Evolutionary conservation across 2,329 filamentous ascomycete species (phyloP), one percentile per base, ranked within the genome.

Genomic region (Colletotrichum cereale): DNA sequence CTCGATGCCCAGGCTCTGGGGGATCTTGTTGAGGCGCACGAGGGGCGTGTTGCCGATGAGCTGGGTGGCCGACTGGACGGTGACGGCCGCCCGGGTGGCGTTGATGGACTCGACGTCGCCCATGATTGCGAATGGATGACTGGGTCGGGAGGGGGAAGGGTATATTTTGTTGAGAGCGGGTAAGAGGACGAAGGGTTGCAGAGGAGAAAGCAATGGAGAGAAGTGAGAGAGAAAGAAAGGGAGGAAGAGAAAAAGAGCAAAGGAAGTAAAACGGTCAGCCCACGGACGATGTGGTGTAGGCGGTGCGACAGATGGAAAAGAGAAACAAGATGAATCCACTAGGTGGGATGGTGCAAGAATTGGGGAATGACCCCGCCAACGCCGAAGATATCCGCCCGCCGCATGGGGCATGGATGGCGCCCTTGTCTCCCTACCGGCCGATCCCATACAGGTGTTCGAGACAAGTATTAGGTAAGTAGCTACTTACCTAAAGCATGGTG

Each of bases 41-140:
- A 99, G 90, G n/a, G 96, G 96, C 50, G 96, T 97, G 83, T 97
- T 96, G 78, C 95, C 96, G 77, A 99, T 98, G 75, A 98, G 90
- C 83, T 97, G 91, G 56, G 91, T 93, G 75, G 95, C 93, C 67
- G 90, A 91, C 78, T 90, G 78, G 60, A 85, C 85, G 42, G 83
- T 83, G 42, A 82, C 78, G 73, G 79, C 73, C 55, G 65, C 65
- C 16, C 73, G 48, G 18, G 66, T 62, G 60, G 71, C 64, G 55
- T 73, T 66, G 53, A 66, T 62, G 52, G 73, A 62, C 52, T 66
- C 66, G 67, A 73, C 21, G 71, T 74, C 73, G 57, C 66, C 73
- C 73, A 74, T 74, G 52, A 14, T 62, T 72, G 70, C 55, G 66
- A 8, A 38, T 29, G 34, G 10, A n/a, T 62, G 31, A 31, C 16